phyloP scores from a whole-genome alignment of 2,329 filamentous ascomycete species.

The Microdochium trichocladiopsis region DNA sequence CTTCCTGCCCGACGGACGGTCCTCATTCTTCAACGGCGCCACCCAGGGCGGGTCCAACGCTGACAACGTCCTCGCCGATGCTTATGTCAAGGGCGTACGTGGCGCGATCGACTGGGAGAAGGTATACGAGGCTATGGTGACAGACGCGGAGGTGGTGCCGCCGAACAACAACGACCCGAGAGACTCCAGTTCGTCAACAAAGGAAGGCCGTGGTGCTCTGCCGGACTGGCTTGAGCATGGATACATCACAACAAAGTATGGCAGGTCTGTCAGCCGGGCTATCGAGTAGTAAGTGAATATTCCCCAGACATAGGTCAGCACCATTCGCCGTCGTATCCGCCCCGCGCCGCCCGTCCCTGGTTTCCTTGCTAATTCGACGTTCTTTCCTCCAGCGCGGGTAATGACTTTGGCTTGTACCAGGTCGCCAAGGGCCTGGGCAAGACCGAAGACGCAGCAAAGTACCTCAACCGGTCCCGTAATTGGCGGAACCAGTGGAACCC shows the following conservation, averaged over 20 bases:
- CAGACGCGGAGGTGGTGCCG: constrained; percentile 58
- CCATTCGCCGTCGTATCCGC: no score
- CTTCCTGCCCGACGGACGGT: constrained; percentile 59
- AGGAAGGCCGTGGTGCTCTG: constrained; percentile 61
- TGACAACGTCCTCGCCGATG: constrained; percentile 67
- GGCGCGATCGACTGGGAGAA: constrained; percentile 58
- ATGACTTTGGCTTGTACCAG: constrained; percentile 62
- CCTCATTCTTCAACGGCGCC: constrained; percentile 62
- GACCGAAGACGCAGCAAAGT: constrained; percentile 43
- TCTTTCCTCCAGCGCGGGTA: constrained; percentile 35
- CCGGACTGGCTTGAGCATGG: constrained; percentile 60
- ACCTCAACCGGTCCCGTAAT: constrained; percentile 56
- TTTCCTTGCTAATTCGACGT: no score
- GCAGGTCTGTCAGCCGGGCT: constrained; percentile 55
- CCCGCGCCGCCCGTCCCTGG: no score
- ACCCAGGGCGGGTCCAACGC: constrained; percentile 64
- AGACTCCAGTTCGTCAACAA: constrained; percentile 53
- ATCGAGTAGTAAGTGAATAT: constrained; percentile 56
- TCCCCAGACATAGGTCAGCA: no score
- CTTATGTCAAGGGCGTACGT: constrained; percentile 60
- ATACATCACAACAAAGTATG: constrained; percentile 57
- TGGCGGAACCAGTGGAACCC: constrained; percentile 70
- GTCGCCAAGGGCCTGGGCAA: constrained; percentile 53
- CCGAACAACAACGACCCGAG: constrained; percentile 50
- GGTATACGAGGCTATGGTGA: constrained; percentile 56